A percentile compares a stretch with the other conserved stretches of the same genome.
These are phyloP conservation scores for Ogataea methanolica DNA, from an alignment of 805 yeast species.

Conservation along the genomic window DNA sequence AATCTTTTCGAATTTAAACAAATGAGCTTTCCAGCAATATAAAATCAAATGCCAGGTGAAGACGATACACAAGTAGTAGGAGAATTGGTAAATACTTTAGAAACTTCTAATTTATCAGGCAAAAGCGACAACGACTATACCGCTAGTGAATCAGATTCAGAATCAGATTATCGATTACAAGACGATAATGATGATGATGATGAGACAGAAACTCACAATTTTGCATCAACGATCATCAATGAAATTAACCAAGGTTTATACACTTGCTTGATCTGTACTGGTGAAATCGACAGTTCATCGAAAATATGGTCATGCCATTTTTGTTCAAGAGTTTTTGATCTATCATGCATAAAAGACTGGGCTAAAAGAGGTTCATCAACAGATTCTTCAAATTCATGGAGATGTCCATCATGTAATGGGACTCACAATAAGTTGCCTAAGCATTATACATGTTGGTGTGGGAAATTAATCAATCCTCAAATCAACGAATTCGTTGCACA, in stretches of 20 bases:
- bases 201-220: conserved; percentile 2
- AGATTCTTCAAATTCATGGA: conserved; percentile 58
- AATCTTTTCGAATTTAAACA: no score
- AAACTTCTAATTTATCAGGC: no score
- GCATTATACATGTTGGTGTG: conserved; percentile 83
- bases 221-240: conserved; percentile 38
- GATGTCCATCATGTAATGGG: conserved; percentile 79
- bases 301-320: conserved; percentile 72
- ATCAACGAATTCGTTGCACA: conserved; percentile 63
- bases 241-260: conserved; percentile 70
- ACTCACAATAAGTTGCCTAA: conserved; percentile 44
- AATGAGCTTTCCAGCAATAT: no score
- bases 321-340: conserved; percentile 82
- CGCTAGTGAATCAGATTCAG: background rate
- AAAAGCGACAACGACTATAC: background rate
- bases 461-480: conserved; percentile 64
- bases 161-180: background rate
- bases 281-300: conserved; percentile 64
- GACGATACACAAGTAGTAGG: no score
- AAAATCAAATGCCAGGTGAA: no score
- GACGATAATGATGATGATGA: conserved; percentile 4
- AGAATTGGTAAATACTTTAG: no score
- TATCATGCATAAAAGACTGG: conserved; percentile 85
- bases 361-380: conserved; percentile 71
- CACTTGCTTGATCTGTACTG: conserved; percentile 83